Evolutionary conservation across 1,139 yeast species (phyloP).

Genomic region (Diutina neorugosa): DNA sequence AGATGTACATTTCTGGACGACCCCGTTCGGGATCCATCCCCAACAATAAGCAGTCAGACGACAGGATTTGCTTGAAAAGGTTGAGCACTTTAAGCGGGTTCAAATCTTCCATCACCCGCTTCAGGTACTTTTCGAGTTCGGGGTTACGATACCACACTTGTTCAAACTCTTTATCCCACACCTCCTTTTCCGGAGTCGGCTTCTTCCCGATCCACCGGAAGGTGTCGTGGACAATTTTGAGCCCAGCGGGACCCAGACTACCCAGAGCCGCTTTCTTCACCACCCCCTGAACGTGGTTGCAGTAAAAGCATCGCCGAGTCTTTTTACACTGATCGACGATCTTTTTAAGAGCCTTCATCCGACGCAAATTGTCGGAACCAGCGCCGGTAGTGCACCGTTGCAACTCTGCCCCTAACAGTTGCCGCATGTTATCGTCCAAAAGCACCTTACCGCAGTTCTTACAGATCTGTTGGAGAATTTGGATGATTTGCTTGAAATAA

Average conservation of each 20-base stretch:
- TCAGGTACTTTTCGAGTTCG: slow-evolving; percentile 78
- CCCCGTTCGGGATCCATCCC: slow-evolving; percentile 83
- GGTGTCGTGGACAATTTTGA: slow-evolving; percentile 91
- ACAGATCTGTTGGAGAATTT: slow-evolving; percentile 83
- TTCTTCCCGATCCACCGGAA: slow-evolving; percentile 94
- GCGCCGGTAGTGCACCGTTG: slow-evolving; percentile 44
- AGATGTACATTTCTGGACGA: slow-evolving; percentile 90
- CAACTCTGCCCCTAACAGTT: slow-evolving; percentile 61
- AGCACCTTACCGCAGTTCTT: slow-evolving; percentile 77
- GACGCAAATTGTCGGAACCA: slow-evolving; percentile 76
- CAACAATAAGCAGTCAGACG: slow-evolving; percentile 81
- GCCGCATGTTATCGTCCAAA: slow-evolving; percentile 59
- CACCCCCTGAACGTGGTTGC: slow-evolving; percentile 89
- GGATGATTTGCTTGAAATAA: slow-evolving; percentile 83
- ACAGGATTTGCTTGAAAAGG: slow-evolving; percentile 72
- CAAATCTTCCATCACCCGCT: slow-evolving; percentile 84
- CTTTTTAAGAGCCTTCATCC: slow-evolving; percentile 79
- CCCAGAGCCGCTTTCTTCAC: slow-evolving; percentile 87
- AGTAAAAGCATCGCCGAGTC: slow-evolving; percentile 78
- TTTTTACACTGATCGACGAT: slow-evolving; percentile 89
- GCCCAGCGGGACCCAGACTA: slow-evolving; percentile 83
- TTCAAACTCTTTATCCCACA: slow-evolving; percentile 81
- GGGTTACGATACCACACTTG: slow-evolving; percentile 62
- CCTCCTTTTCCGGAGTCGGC: slow-evolving; percentile 68
- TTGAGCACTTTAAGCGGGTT: slow-evolving; percentile 86